These are phyloP conservation scores for Lachancea lanzarotensis DNA, from an alignment of 805 yeast genomes.

Conservation along the genomic window DNA sequence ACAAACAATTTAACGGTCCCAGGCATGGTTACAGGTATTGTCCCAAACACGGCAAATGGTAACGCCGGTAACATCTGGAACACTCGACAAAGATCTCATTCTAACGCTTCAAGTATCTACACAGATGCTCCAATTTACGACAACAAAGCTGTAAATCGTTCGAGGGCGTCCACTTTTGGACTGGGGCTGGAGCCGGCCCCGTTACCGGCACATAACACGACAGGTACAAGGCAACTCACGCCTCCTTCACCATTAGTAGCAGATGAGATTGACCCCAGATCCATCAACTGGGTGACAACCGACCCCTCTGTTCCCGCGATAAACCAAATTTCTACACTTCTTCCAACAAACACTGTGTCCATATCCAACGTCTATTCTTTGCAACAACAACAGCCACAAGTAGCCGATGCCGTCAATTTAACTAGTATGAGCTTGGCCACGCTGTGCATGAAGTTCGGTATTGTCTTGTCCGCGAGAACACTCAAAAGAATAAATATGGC, in stretches of 20 bases:
- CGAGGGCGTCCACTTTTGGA: conserved; percentile 21
- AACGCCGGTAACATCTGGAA: conserved; percentile 12
- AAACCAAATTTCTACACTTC: conserved; percentile 57
- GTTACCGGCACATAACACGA: conserved; percentile 8
- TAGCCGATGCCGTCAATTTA: conserved; percentile 40
- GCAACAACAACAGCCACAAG: conserved; percentile 45
- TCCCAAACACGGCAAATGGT: conserved; percentile 2
- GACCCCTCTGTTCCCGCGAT: conserved; percentile 70
- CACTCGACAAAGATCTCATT: conserved; percentile 27
- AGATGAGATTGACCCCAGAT: conserved; percentile 57
- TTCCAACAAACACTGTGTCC: conserved; percentile 72
- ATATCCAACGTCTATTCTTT: conserved; percentile 57
- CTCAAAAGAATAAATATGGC: conserved; percentile 46
- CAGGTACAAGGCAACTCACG: conserved; percentile 15
- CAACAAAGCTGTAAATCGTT: conserved; percentile 13
- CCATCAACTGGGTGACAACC: conserved; percentile 59
- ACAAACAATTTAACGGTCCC: conserved; percentile 16
- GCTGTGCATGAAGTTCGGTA: conserved; percentile 57
- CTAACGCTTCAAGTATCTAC: conserved; percentile 31
- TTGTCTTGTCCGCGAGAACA: conserved; percentile 52
- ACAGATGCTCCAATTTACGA: conserved; percentile 28
- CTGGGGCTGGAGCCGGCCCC: conserved; percentile 17
- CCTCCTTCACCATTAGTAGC: conserved; percentile 33
- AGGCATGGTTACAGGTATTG: conserved; percentile 15
- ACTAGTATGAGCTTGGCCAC: conserved; percentile 47